Evolutionary conservation across 331 rosid genomes (phyloP).

Genomic region (Phaseolus coccineus): DNA sequence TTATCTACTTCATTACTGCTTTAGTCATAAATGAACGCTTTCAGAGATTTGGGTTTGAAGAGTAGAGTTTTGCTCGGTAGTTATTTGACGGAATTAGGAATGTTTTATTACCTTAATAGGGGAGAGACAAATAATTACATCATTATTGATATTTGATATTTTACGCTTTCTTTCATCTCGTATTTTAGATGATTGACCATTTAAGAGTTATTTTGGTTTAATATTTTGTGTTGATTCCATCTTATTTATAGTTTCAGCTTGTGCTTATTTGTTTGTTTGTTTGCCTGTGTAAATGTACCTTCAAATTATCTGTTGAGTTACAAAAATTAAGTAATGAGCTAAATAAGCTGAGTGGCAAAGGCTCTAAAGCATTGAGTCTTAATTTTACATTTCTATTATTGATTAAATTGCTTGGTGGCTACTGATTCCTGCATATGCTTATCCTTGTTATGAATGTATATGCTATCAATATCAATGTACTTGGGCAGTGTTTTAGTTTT

Average conservation of each 20-base stretch:
- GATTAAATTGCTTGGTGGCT: neutral
- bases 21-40: conserved; percentile 8
- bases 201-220: neutral
- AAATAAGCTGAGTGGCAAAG: conserved; percentile 19
- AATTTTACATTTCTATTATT: neutral
- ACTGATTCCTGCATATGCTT: conserved; percentile 4
- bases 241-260: neutral
- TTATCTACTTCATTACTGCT: neutral
- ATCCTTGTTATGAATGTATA: conserved; percentile 1
- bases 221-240: conserved; percentile 1
- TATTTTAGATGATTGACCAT: conserved; percentile 12
- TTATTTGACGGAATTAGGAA: neutral
- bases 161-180: conserved; percentile 4
- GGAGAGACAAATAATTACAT: neutral
- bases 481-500: neutral
- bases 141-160: neutral
- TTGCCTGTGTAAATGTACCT: neutral
- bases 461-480: conserved; percentile 8
- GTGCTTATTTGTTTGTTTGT: neutral
- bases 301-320: neutral
- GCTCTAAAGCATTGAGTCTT: neutral
- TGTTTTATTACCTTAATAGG: neutral
- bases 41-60: conserved; percentile 1
- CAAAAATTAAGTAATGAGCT: neutral
- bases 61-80: neutral